Evolutionary conservation across 805 yeast species (phyloP).

Genomic region (Scheffersomyces amazonensis): DNA sequence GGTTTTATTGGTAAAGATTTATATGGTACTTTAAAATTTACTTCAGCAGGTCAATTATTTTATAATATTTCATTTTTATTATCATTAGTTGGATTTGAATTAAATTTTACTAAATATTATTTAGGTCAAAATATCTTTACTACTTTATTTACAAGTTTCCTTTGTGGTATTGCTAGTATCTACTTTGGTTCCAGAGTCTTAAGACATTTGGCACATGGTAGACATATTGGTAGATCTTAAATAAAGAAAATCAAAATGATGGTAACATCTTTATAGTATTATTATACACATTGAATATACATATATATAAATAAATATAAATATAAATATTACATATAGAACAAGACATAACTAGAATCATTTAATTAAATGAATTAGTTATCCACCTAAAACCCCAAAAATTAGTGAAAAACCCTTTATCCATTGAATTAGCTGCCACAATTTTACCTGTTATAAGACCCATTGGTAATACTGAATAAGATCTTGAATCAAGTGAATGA

Average conservation of each 20-base stretch:
- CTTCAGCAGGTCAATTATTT: conserved; percentile 30
- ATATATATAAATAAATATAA: conserved; percentile 3
- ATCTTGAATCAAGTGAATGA: conserved; percentile 84
- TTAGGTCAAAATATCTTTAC: conserved; percentile 58
- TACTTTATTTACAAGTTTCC: conserved; percentile 45
- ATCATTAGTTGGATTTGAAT: conserved; percentile 50
- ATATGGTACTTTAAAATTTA: conserved; percentile 33
- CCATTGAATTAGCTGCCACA: conserved; percentile 58
- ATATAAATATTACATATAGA: background rate
- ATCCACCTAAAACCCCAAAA: conserved; percentile 57
- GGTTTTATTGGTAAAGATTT: conserved; percentile 22
- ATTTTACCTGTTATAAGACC: conserved; percentile 86
- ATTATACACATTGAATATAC: background rate
- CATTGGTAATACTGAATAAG: conserved; percentile 87
- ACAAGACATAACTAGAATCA: too few relatives aligned
- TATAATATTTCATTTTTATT: conserved; percentile 45
- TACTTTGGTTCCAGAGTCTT: conserved; percentile 67
- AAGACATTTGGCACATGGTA: conserved; percentile 38
- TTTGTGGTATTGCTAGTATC: conserved; percentile 53
- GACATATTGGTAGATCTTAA: conserved; percentile 22
- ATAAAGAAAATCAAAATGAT: background rate
- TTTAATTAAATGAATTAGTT: conserved; percentile 40
- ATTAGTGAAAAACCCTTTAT: conserved; percentile 44
- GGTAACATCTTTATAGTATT: background rate
- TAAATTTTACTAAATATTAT: conserved; percentile 55